Conservation (phyloP, 331 rosid genomes). For the Malus hybrid region DNA sequence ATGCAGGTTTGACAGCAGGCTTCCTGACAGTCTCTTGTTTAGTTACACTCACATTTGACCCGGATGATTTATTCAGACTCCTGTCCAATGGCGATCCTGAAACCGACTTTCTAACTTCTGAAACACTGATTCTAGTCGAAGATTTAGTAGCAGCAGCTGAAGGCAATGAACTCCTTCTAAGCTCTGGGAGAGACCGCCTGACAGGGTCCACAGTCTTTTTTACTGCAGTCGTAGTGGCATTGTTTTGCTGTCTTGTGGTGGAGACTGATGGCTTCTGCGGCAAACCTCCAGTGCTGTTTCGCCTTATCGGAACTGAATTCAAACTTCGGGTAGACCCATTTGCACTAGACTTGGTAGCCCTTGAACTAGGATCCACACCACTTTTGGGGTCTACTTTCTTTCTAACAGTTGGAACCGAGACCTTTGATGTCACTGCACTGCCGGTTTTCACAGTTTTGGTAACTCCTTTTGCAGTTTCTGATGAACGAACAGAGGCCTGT, state of each 20-base stretch:
- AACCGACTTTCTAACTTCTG: conserved; percentile 37
- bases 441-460: conserved; percentile 32
- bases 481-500: conserved; percentile 9
- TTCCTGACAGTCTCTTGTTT: conserved; percentile 34
- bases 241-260: conserved; percentile 19
- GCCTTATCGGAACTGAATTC: conserved; percentile 41
- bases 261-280: conserved; percentile 50
- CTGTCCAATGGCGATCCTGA: conserved; percentile 25
- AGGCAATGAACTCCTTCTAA: conserved; percentile 55
- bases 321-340: conserved; percentile 38
- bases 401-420: conserved; percentile 15
- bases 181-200: conserved; percentile 71
- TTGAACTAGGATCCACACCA: conserved; percentile 27
- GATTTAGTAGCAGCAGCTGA: conserved; percentile 36
- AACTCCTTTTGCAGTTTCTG: conserved; percentile 28
- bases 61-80: conserved; percentile 30
- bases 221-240: conserved; percentile 19
- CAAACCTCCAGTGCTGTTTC: conserved; percentile 73
- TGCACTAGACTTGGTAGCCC: conserved; percentile 33
- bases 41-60: conserved; percentile 26
- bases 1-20: conserved; percentile 36
- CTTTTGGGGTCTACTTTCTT: conserved; percentile 43
- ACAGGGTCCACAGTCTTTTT: conserved; percentile 31
- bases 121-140: conserved; percentile 16
- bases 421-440: conserved; percentile 23